phyloP scores from a whole-genome alignment of 169 alveolate genomes.

The Plasmodium adleri region DNA sequence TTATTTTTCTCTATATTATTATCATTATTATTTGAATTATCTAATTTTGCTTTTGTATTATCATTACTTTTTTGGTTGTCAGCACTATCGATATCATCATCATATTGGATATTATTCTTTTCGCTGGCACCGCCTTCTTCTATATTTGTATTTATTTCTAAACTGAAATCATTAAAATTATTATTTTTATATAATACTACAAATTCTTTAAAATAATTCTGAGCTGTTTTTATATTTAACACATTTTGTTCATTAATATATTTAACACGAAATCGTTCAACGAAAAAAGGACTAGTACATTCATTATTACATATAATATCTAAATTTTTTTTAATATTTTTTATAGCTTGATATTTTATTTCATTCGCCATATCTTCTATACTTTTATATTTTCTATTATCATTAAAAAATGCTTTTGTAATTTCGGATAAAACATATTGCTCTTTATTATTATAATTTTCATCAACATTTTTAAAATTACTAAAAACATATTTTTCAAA shows the following conservation, averaged over 20 bases:
- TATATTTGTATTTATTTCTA: conserved; percentile 55
- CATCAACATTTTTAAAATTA: conserved; percentile 34
- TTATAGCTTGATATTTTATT: conserved; percentile 45
- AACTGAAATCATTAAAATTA: conserved; percentile 49
- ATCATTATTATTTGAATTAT: not conserved
- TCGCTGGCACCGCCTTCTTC: not conserved
- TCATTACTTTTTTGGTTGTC: conserved; percentile 6
- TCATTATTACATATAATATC: conserved; percentile 68
- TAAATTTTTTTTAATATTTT: conserved; percentile 41
- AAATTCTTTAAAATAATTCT: conserved; percentile 59
- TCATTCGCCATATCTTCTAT: conserved; percentile 72
- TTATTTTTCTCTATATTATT: conserved; percentile 2
- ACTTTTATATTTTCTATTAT: conserved; percentile 47
- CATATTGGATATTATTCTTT: not conserved
- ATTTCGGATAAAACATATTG: conserved; percentile 63
- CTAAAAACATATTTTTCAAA: conserved; percentile 50
- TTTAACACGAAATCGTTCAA: conserved; percentile 56
- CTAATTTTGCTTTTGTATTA: not conserved
- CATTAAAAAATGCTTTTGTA: conserved; percentile 38
- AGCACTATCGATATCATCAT: not conserved
- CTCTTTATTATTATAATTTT: not conserved
- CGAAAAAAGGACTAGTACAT: conserved; percentile 71
- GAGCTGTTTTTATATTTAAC: conserved; percentile 55
- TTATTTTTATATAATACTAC: conserved; percentile 57
- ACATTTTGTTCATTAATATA: conserved; percentile 58